phyloP scores from a whole-genome alignment of 306 rosid genomes.

The Gastrolobium villosum region DNA sequence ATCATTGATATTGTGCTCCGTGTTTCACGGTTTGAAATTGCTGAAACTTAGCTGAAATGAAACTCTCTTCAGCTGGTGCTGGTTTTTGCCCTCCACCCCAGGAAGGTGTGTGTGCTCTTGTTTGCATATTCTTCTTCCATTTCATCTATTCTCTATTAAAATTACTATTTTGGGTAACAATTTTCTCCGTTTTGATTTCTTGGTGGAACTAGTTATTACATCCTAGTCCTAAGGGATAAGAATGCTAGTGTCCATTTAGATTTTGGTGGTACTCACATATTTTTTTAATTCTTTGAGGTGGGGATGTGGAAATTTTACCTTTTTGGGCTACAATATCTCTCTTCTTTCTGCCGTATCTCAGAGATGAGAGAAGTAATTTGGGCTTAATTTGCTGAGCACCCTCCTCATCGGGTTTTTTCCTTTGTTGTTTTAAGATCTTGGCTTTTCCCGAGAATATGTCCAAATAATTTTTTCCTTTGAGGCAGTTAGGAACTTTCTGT shows the following conservation, averaged over 20 bases:
- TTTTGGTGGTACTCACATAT: conserved; percentile 22
- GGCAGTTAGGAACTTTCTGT: conserved; percentile 35
- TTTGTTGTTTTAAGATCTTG: conserved; percentile 47
- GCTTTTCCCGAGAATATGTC: conserved; percentile 34
- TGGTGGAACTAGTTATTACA: conserved; percentile 27
- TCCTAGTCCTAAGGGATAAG: conserved; percentile 4
- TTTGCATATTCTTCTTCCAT: conserved; percentile 37
- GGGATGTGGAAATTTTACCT: conserved; percentile 1
- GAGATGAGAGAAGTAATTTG: conserved; percentile 46
- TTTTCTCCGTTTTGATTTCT: conserved; percentile 46
- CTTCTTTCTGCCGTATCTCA: conserved; percentile 34
- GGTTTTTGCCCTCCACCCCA: conserved; percentile 86
- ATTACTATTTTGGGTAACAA: conserved; percentile 21
- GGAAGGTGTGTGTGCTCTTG: conserved; percentile 68
- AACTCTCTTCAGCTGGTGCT: conserved; percentile 88
- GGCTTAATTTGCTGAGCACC: conserved; percentile 38
- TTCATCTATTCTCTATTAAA: background rate
- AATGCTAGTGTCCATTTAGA: conserved; percentile 20
- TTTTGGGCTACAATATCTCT: conserved; percentile 34
- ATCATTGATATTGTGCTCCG: conserved; percentile 49
- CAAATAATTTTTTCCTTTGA: conserved; percentile 36
- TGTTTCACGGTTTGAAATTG: conserved; percentile 48
- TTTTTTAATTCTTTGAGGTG: conserved; percentile 8
- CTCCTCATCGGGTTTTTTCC: conserved; percentile 28
- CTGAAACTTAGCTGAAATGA: conserved; percentile 65